A percentile compares a stretch with the other conserved stretches of the same genome.
Evolutionary conservation across 768 basidiomycete genomes (phyloP).

Genomic region (Trametes elegans): DNA sequence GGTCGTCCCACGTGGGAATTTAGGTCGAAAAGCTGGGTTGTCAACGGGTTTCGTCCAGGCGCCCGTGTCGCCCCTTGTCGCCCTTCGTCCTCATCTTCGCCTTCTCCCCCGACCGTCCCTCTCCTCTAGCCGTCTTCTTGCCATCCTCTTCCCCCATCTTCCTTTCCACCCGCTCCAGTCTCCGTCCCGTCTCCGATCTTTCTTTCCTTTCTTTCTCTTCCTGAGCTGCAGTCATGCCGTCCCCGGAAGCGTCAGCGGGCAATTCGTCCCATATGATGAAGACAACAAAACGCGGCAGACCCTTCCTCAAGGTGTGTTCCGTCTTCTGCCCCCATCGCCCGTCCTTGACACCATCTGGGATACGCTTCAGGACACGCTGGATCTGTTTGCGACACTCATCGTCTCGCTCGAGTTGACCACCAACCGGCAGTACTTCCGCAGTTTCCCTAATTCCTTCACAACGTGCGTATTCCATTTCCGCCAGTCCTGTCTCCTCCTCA

Average conservation of each 20-base stretch:
- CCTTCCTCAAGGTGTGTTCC: conserved; percentile 78
- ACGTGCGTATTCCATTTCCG: conserved; percentile 62
- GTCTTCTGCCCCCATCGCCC: conserved; percentile 5
- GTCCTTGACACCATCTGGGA: conserved; percentile 4
- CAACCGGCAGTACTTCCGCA: conserved; percentile 96
- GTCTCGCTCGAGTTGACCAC: conserved; percentile 86
- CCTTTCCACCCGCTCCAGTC: conserved; percentile 14
- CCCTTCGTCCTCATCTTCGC: conserved; percentile 21
- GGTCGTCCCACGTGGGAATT: conserved; percentile 17
- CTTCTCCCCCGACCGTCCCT: conserved; percentile 19
- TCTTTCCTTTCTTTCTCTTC: conserved; percentile 32
- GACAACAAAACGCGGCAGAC: conserved; percentile 93
- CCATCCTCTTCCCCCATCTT: conserved; percentile 16
- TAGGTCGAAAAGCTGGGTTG: conserved; percentile 21
- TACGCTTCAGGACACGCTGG: conserved; percentile 81
- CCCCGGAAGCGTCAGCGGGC: conserved; percentile 45
- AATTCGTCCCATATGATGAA: conserved; percentile 96
- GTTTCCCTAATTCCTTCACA: conserved; percentile 91
- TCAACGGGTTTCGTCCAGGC: conserved; percentile 20
- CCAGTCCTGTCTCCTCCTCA: not conserved
- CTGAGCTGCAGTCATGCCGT: conserved; percentile 32
- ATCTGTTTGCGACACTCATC: conserved; percentile 95
- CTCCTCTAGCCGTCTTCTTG: conserved; percentile 16
- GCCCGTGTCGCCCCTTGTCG: conserved; percentile 16
- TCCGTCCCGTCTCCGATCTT: no score